Evolutionary conservation across 192 early-diverging fungal genomes (phyloP).

Genomic region (Backusella tarrabulga): DNA sequence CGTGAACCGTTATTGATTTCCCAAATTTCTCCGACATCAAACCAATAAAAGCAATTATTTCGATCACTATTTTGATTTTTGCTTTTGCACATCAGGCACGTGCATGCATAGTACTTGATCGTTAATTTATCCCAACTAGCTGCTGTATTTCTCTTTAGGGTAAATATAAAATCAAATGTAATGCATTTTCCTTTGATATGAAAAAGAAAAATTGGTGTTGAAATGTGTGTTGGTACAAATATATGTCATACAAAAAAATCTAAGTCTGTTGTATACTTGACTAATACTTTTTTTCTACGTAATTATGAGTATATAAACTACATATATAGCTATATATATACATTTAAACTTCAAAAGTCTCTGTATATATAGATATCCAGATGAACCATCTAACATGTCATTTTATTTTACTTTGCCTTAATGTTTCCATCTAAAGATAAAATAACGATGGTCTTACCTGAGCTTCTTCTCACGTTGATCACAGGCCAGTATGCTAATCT

Average conservation of each 20-base stretch:
- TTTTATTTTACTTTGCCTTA: not conserved
- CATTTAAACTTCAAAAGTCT: not conserved
- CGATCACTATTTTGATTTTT: constrained; percentile 8
- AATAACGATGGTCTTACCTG: constrained; percentile 3
- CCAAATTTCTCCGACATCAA: not conserved
- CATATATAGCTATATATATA: not conserved
- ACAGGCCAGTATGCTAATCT: constrained; percentile 6
- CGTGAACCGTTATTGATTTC: not conserved
- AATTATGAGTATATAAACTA: not conserved
- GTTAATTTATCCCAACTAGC: not conserved
- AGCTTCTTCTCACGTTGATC: constrained; percentile 8
- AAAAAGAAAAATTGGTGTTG: not conserved
- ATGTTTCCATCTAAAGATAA: not conserved
- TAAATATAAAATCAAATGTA: not conserved
- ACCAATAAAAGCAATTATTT: constrained; percentile 7
- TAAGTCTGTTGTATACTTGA: not conserved
- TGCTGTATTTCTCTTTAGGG: not conserved
- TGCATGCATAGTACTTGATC: not conserved
- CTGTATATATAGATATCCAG: not conserved
- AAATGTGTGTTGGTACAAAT: constrained; percentile 8
- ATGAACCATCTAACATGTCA: not conserved
- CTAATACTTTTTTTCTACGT: not conserved
- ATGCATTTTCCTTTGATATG: not conserved
- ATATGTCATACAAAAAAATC: not conserved
- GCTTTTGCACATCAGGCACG: not conserved